Base-by-base conservation (phyloP, 148 eudicot genomes). In the Pharnaceum exiguum region DNA sequence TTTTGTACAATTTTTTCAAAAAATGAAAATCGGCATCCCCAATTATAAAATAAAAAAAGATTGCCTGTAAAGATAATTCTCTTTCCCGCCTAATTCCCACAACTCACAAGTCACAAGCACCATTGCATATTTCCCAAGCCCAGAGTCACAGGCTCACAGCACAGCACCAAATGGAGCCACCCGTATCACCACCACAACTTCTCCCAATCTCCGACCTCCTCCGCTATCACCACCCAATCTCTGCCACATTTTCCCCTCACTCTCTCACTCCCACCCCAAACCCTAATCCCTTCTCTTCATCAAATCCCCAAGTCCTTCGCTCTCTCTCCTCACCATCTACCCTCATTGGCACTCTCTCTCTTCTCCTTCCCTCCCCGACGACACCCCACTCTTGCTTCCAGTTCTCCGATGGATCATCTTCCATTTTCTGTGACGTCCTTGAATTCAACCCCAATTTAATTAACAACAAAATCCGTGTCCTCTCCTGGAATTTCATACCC, bases 401-500 rank as follows among this genome's bases (percentile, higher is more conserved):
- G 7, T 88, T 93, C 54, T 61, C 85, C 3, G 98, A 88, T 29
- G 76, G 44, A 17, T 58, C 80, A 1, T 75, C 39, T 38, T 59
- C 78, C 0, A 51, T 88, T 32, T 82, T 79, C 36, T 88, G 95
- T 51, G 96, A 93, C 19, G 57, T 93, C 42, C 66, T 93, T 35
- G 69, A 67, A 15, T 75, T 88, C 25, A 69, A 83, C 62, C 30
- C 76, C 2, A 38, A 61, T 2, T 71, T 81, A 46, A 36, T 93
- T 2, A 83, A 80, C 15, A 69, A 25, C 39, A 66, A 71, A 65
- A 71, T 93, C 51, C 57, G 47, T 23, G 71, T 83, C 58, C 31
- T 74, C 0, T 72, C 85, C 58, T 93, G 96, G 95, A 93, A 88
- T 68, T 93, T 79, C 55, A 68, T 93, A 55, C 96, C 98, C 5